Evolutionary conservation across 371 early-diverging fungal genomes (phyloP).

Genomic region (Coemansia sp.): DNA sequence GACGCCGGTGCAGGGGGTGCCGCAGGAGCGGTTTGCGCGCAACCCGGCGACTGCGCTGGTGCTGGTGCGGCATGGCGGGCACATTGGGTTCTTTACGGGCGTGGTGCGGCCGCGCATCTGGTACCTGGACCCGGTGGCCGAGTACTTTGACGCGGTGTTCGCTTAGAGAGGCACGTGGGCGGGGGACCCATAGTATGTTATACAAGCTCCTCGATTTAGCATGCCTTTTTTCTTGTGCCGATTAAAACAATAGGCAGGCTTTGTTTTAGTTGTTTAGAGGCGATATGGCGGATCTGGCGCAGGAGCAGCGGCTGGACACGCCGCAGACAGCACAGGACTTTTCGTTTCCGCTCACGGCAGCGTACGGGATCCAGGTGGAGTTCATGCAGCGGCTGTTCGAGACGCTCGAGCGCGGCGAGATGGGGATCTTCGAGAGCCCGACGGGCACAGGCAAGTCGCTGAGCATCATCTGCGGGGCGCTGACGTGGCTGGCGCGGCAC

Average conservation of each 20-base stretch:
- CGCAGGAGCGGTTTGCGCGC: constrained; percentile 60
- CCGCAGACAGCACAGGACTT: constrained; percentile 50
- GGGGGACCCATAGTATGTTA: no score
- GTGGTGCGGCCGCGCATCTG: constrained; percentile 56
- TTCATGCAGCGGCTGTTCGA: constrained; percentile 78
- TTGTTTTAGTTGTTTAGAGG: no score
- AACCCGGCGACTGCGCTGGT: constrained; percentile 85
- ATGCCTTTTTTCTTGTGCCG: no score
- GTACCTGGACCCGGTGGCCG: constrained; percentile 63
- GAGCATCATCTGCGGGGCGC: constrained; percentile 79
- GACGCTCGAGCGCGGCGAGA: constrained; percentile 63
- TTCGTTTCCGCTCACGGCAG: constrained; percentile 64
- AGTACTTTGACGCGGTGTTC: constrained; percentile 66
- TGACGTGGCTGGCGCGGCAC: constrained; percentile 78
- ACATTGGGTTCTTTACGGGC: constrained; percentile 89
- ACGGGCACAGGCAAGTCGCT: constrained; percentile 94
- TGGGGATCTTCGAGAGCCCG: constrained; percentile 88
- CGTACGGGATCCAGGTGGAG: constrained; percentile 76
- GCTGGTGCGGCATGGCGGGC: constrained; percentile 85
- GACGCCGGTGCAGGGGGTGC: constrained; percentile 67
- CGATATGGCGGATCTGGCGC: background rate
- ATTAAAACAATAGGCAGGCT: no score
- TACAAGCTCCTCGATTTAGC: no score
- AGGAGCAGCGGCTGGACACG: constrained; percentile 6
- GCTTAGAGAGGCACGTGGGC: background rate